These are phyloP conservation scores for Botryotinia globosa DNA, from an alignment of 2,329 filamentous ascomycete genomes.

Conservation along the genomic window DNA sequence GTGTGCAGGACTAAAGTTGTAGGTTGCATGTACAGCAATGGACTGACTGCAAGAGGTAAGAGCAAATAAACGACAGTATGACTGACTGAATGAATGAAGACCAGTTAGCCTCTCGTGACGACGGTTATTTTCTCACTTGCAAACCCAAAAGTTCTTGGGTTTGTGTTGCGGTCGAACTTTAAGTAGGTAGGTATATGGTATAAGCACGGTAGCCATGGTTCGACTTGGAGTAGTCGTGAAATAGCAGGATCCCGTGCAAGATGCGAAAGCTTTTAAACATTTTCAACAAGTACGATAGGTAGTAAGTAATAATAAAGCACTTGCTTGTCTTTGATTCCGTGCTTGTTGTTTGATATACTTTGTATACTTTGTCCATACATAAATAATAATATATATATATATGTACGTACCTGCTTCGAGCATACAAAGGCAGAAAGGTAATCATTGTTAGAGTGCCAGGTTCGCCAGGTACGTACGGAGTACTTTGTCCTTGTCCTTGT, in stretches of 20 bases:
- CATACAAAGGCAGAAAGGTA: not conserved
- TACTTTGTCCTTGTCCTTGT: not conserved
- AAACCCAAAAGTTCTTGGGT: not conserved
- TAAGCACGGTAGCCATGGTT: not conserved
- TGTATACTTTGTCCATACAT: no score
- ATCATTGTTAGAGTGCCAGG: no score
- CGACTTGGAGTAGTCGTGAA: not conserved
- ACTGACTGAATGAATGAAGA: slow-evolving; percentile 44
- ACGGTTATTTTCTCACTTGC: not conserved
- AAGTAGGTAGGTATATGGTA: not conserved
- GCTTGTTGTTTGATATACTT: not conserved
- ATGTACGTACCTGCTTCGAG: slow-evolving; percentile 8
- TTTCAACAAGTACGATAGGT: not conserved
- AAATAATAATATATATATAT: no score
- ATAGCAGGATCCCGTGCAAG: not conserved
- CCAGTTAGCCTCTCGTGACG: not conserved
- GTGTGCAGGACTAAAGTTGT: slow-evolving; percentile 57
- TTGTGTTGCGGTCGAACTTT: not conserved
- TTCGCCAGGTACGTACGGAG: not conserved
- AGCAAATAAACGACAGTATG: slow-evolving; percentile 57
- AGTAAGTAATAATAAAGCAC: not conserved
- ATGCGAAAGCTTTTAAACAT: not conserved
- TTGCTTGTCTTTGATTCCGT: not conserved
- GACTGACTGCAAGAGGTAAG: slow-evolving; percentile 60
- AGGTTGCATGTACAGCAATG: slow-evolving; percentile 55